Evolutionary conservation across 2,329 filamentous ascomycete species (phyloP), one percentile per base, ranked within the genome.

Genomic region (Penicillium sp.): DNA sequence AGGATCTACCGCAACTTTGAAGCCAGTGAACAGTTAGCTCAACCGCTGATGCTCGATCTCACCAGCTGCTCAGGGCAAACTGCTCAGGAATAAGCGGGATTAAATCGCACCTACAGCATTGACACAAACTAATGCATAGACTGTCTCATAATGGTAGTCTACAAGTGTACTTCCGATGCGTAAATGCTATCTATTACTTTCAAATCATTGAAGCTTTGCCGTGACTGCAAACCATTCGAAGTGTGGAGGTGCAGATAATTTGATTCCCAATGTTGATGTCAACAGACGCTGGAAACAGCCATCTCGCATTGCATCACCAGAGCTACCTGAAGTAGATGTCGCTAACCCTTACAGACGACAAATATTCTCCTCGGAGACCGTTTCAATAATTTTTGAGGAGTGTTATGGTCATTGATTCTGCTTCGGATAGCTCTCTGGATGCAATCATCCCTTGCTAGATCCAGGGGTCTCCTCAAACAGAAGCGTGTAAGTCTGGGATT

Each of bases 341-440:
- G 13, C 31, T 23, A 23, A 31, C 23, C 31, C 19, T 49, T 37
- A 37, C 19, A 49, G 13, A 37, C 46, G 37, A 12, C 19, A 17
- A 37, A 35, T 12, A 6, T 37, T 27, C 19, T 49, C 46, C 46
- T n/a, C 12, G 46, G 31, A 35, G 46, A 49, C 31, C 29, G 46
- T 19, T 23, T 49, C 19, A 35, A 37, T 23, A 51, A 51, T n/a
- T 4, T 51, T 51, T 51, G n/a, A 33, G 23, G 3, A 3, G 38
- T 33, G 12, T 42, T 51, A n/a, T 42, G n/a, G 8, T 41, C 37
- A 33, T 41, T 5, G 1, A 51, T 51, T 33, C 49, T 51, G 25
- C 9, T 51, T 33, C 25, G 25, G 43, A 51, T 51, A n/a, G 49
- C 38, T 38, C 49, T 51, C 25, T 42, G 3, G 49, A 43, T 51